Evolutionary conservation across 2,329 filamentous ascomycete genomes (phyloP).

Genomic region (Clarireedia hainanense): DNA sequence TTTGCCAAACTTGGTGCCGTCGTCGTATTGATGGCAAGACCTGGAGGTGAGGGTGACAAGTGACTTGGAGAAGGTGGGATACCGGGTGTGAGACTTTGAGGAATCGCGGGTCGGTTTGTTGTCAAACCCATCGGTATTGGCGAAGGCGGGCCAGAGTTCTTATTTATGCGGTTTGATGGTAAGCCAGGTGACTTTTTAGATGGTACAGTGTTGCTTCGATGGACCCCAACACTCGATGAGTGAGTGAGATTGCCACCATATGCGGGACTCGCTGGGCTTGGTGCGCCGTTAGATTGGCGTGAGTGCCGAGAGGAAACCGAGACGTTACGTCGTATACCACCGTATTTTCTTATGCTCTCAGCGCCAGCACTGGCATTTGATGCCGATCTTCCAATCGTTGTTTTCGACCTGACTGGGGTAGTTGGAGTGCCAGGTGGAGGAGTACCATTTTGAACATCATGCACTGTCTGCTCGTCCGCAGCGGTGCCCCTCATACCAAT

Average conservation of each 20-base stretch:
- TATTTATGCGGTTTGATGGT: conserved; percentile 58
- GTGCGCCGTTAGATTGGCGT: conserved; percentile 61
- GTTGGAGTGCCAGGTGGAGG: conserved; percentile 41
- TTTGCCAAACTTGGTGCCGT: conserved; percentile 19
- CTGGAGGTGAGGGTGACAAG: conserved; percentile 19
- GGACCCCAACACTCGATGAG: conserved; percentile 48
- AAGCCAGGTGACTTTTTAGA: conserved; percentile 79
- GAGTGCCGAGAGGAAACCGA: conserved; percentile 90
- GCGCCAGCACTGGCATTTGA: conserved; percentile 86
- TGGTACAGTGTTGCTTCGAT: conserved; percentile 84
- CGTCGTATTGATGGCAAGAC: conserved; percentile 13
- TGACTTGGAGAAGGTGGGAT: conserved; percentile 13
- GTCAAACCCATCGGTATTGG: conserved; percentile 26
- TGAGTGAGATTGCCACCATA: conserved; percentile 47
- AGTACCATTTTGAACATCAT: conserved; percentile 60
- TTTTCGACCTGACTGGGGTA: conserved; percentile 44
- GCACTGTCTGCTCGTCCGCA: conserved; percentile 70
- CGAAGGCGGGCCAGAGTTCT: conserved; percentile 43
- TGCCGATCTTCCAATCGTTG: conserved; percentile 62
- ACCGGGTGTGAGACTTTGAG: conserved; percentile 20
- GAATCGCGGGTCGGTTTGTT: conserved; percentile 12
- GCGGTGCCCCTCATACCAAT: conserved; percentile 98
- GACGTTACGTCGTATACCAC: conserved; percentile 74
- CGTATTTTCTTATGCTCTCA: conserved; percentile 76
- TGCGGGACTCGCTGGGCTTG: conserved; percentile 60